phyloP scores from a whole-genome alignment of 768 basidiomycete species.

The Gautieria morchelliformis region DNA sequence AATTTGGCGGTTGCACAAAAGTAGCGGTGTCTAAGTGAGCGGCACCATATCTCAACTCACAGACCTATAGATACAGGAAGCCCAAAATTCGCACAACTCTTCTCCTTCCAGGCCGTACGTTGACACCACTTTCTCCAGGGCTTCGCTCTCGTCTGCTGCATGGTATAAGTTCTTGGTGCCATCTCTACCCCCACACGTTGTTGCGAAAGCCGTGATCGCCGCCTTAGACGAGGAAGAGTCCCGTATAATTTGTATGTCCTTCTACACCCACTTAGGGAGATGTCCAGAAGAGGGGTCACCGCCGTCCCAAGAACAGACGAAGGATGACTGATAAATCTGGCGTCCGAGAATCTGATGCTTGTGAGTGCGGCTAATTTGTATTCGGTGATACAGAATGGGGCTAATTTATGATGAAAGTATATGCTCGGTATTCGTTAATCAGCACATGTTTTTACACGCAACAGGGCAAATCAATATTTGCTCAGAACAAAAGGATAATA shows the following conservation, averaged over 20 bases:
- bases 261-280: constrained; percentile 55
- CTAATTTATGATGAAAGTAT: too few relatives aligned
- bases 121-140: constrained; percentile 62
- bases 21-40: too few relatives aligned
- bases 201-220: constrained; percentile 75
- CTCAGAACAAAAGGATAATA: too few relatives aligned
- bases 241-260: constrained; percentile 59
- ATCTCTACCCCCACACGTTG: constrained; percentile 55
- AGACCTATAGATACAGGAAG: constrained; percentile 44
- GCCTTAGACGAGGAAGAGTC: constrained; percentile 78
- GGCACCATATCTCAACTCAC: constrained; percentile 9
- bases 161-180: constrained; percentile 71
- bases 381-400: too few relatives aligned
- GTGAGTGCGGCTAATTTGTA: background rate
- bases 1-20: too few relatives aligned
- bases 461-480: too few relatives aligned
- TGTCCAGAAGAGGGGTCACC: constrained; percentile 41
- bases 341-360: background rate
- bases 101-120: constrained; percentile 69
- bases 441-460: too few relatives aligned
- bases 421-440: too few relatives aligned
- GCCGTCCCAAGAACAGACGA: background rate
- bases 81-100: constrained; percentile 83
- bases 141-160: constrained; percentile 36
- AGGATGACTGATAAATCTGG: background rate